A percentile compares a stretch with the other conserved stretches of the same genome.
phyloP scores from a whole-genome alignment of 139 green algal genomes.

The Chlorella sp. region DNA sequence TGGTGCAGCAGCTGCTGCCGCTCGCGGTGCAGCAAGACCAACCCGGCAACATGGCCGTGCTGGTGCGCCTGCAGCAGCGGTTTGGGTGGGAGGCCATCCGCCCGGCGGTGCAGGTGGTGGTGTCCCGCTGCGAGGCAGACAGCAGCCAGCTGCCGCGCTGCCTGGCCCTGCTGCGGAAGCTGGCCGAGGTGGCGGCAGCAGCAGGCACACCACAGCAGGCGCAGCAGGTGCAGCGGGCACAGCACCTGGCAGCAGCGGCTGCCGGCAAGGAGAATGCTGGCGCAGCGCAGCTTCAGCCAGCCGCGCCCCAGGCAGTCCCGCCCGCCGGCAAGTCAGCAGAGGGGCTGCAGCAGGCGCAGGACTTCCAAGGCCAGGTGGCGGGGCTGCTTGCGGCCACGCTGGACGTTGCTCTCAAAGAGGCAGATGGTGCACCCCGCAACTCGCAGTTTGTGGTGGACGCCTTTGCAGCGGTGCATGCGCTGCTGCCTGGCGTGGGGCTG shows the following conservation, averaged over 20 bases:
- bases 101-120: not conserved
- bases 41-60: not conserved
- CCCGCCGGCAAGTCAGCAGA: not conserved
- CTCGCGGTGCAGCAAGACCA: not conserved
- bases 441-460: not conserved
- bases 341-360: not conserved
- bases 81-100: not conserved
- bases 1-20: not conserved
- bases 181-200: not conserved
- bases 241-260: not conserved
- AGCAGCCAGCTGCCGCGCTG: not conserved
- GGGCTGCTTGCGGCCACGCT: not conserved
- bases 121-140: not conserved
- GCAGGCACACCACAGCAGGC: not conserved
- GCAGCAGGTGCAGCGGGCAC: not conserved
- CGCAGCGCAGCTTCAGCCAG: not conserved
- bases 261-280: conserved; percentile 1
- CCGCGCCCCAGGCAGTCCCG: not conserved
- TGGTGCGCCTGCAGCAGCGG: not conserved
- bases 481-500: not conserved
- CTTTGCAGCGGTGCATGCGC: not conserved
- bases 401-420: not conserved
- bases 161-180: not conserved
- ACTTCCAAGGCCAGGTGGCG: not conserved
- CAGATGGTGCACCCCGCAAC: not conserved